Conservation (phyloP, 441 rosid genomes). For the Gossypium lobatum region DNA sequence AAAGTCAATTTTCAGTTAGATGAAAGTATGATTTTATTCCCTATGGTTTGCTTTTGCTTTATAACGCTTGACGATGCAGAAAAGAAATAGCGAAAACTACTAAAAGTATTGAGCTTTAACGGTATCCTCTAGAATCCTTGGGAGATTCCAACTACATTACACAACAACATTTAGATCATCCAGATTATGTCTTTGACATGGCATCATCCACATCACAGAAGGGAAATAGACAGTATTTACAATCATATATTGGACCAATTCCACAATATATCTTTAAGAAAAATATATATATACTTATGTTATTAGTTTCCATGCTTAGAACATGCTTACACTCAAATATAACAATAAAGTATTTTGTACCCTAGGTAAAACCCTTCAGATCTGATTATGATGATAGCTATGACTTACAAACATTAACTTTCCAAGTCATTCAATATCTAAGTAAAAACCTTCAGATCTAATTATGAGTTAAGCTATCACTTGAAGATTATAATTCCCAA, state of each 20-base stretch:
- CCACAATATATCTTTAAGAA: background rate
- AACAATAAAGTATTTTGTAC: background rate
- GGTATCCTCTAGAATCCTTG: background rate
- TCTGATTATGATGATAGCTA: background rate
- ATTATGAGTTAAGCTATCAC: background rate
- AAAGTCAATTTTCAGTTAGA: too few species aligned
- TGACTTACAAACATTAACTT: background rate
- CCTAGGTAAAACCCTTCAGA: background rate
- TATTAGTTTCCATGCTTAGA: background rate
- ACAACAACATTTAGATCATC: background rate
- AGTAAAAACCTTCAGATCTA: background rate
- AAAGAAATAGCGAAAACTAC: background rate
- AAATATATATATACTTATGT: background rate
- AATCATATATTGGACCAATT: background rate
- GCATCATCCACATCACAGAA: conserved; percentile 3
- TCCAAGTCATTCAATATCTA: background rate
- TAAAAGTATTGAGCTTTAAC: background rate
- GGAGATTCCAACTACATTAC: background rate
- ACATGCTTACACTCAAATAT: background rate
- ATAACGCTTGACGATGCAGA: background rate
- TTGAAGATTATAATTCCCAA: background rate
- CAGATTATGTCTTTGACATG: background rate
- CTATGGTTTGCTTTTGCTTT: background rate
- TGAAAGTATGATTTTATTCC: too few species aligned
- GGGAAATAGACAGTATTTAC: background rate